Evolutionary conservation across 208 protist species (phyloP).

Genomic region (Acanthamoeba sp.): DNA sequence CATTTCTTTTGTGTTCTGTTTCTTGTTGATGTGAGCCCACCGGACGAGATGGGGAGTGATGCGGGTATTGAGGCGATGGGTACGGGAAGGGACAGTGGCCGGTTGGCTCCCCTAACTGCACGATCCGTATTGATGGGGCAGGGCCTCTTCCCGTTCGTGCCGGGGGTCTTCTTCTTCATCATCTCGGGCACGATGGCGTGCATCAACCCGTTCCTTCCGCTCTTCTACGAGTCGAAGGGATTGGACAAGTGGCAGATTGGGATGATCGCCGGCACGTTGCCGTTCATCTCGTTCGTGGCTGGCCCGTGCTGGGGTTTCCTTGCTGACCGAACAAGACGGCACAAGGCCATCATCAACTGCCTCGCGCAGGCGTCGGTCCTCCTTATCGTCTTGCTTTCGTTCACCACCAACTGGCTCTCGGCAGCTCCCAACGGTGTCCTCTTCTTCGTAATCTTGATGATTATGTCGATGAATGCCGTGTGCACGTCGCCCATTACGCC

Average conservation of each 20-base stretch:
- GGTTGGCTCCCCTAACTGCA: background rate
- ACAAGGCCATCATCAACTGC: constrained; percentile 37
- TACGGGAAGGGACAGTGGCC: too few species aligned
- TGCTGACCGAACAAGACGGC: constrained; percentile 6
- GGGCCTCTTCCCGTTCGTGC: constrained; percentile 11
- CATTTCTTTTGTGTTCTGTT: too few species aligned
- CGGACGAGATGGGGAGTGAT: too few species aligned
- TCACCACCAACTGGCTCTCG: background rate
- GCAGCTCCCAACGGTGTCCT: background rate
- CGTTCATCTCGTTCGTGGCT: constrained; percentile 28
- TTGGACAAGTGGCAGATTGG: constrained; percentile 52
- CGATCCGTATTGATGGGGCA: background rate
- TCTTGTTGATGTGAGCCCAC: too few species aligned
- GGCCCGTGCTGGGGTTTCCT: constrained; percentile 29
- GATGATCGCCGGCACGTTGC: constrained; percentile 12
- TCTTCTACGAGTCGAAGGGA: constrained; percentile 46
- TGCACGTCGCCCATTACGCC: constrained; percentile 12
- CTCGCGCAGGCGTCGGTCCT: background rate
- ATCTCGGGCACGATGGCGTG: constrained; percentile 30
- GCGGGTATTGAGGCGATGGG: too few species aligned
- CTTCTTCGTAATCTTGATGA: background rate
- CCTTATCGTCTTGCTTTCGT: background rate
- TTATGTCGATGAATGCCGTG: background rate
- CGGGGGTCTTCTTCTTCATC: constrained; percentile 31
- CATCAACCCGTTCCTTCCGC: constrained; percentile 35